A percentile compares a stretch with the other conserved stretches of the same genome.
Conservation (phyloP, 768 basidiomycete genomes). For the Megacollybia marginata region DNA sequence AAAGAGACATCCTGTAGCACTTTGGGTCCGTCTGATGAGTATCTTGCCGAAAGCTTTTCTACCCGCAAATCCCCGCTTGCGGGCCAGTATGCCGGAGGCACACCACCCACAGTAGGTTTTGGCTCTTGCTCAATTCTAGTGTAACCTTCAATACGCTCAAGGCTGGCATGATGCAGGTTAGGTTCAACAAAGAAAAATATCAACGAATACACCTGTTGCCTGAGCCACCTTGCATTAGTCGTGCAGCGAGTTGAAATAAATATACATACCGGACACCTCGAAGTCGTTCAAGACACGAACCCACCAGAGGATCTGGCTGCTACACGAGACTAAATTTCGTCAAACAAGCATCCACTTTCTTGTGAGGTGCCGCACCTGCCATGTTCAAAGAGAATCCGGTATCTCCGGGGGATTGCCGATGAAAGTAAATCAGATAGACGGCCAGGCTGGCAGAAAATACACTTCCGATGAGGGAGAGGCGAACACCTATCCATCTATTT, state of each 20-base stretch:
- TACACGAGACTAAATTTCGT: conserved; percentile 3
- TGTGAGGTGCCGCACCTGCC: conserved; percentile 11
- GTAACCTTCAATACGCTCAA: conserved; percentile 19
- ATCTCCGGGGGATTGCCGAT: conserved; percentile 19
- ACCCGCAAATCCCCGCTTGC: conserved; percentile 42
- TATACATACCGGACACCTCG: conserved; percentile 14
- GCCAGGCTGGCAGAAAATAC: conserved; percentile 36
- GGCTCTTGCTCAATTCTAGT: conserved; percentile 38
- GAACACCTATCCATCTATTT: conserved; percentile 17
- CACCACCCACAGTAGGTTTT: conserved; percentile 21
- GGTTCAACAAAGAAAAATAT: too few relatives aligned
- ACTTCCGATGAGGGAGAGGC: conserved; percentile 37
- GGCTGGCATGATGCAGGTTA: background rate
- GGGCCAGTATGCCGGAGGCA: conserved; percentile 55
- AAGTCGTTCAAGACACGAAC: conserved; percentile 16
- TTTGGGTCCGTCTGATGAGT: conserved; percentile 36
- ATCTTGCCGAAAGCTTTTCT: conserved; percentile 45
- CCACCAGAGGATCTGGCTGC: conserved; percentile 11
- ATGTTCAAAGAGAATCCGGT: conserved; percentile 32
- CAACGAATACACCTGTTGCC: too few relatives aligned
- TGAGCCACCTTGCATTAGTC: too few relatives aligned
- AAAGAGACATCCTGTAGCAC: conserved; percentile 52
- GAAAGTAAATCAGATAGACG: conserved; percentile 27
- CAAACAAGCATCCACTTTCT: conserved; percentile 1
- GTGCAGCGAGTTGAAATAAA: too few relatives aligned